phyloP scores from a whole-genome alignment of 2,329 filamentous ascomycete species.

The Neonectria faginata region DNA sequence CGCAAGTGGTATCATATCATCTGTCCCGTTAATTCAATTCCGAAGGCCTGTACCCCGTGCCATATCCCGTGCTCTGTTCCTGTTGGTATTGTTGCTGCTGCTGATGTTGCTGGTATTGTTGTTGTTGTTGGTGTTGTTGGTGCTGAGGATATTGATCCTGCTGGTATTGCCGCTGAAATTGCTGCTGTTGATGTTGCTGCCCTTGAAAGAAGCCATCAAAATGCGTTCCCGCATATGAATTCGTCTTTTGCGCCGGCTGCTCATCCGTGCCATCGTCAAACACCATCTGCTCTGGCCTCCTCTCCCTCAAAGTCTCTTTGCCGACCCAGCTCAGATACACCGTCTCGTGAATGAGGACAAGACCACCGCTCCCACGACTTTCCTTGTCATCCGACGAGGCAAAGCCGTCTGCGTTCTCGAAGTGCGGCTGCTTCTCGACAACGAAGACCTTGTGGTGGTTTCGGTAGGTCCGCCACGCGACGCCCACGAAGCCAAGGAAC shows the following conservation, averaged over 20 bases:
- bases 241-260: slow-evolving; percentile 17
- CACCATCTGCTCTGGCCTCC: slow-evolving; percentile 21
- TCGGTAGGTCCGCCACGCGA: slow-evolving; percentile 46
- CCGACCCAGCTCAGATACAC: slow-evolving; percentile 52
- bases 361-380: slow-evolving; percentile 39
- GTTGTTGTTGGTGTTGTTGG: slow-evolving; percentile 11
- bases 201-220: slow-evolving; percentile 41
- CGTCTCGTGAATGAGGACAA: slow-evolving; percentile 53
- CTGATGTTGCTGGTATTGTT: slow-evolving; percentile 3
- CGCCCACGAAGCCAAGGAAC: slow-evolving; percentile 51
- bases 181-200: slow-evolving; percentile 25
- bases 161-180: slow-evolving; percentile 1
- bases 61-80: slow-evolving; percentile 28
- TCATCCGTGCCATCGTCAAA: slow-evolving; percentile 25
- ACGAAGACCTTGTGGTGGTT: slow-evolving; percentile 50
- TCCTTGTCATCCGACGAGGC: slow-evolving; percentile 32
- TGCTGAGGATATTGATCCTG: slow-evolving; percentile 1
- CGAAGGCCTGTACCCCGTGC: slow-evolving; percentile 31
- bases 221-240: slow-evolving; percentile 41
- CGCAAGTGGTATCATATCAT: slow-evolving; percentile 16
- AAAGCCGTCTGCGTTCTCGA: slow-evolving; percentile 45
- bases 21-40: slow-evolving; percentile 8
- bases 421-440: slow-evolving; percentile 51
- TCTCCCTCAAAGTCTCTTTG: slow-evolving; percentile 42
- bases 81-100: slow-evolving; percentile 1